Evolutionary conservation across 306 rosid genomes (phyloP), one percentile per base, ranked within the genome.

Genomic region (Malus asiatica): DNA sequence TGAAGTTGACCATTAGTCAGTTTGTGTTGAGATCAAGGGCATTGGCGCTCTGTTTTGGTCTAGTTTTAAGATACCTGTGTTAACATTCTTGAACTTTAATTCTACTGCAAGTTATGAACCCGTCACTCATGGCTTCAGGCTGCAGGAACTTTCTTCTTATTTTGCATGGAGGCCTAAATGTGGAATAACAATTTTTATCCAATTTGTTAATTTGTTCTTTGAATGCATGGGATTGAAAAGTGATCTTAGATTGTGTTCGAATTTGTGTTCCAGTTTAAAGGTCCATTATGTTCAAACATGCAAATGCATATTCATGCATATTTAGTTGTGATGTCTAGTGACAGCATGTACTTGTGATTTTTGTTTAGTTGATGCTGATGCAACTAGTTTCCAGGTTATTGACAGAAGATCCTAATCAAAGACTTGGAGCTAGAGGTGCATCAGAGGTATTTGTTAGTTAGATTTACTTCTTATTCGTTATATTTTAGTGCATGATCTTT

Each of bases 401-500:
- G 86, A 95, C 96, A 11, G 99, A 95, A 87, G 99, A 92, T 84
- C 99, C 99, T 82, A 74, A 88, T 84, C 96, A 87, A 80, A 93
- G 97, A 80, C 97, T 95, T 68, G 99, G 99, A 84, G 91, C 97
- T n/a, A 84, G 85, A 66, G 99, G 99, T 32, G 99, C 99, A 46
- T 86, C 96, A 6, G 97, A 95, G 99, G 99, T 95, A 75, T 70
- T 75, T 55, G 59, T 57, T 16, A 18, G 52, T 69, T 68, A 58
- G 15, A 44, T 27, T 42, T 52, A 6, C 20, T 38, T 64, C 42
- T 33, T 30, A 13, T 66, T 45, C 62, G n/a, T 57, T 11, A 11
- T 48, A 51, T 53, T 53, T 3, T 18, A n/a, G 33, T 13, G 59
- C 52, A 23, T 72, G 58, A 59, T 38, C 30, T 23, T 45, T 23